Percentiles rank a stretch among this genome's conserved stretches.
phyloP scores from a whole-genome alignment of 371 early-diverging fungal species.

The Circinella minor region DNA sequence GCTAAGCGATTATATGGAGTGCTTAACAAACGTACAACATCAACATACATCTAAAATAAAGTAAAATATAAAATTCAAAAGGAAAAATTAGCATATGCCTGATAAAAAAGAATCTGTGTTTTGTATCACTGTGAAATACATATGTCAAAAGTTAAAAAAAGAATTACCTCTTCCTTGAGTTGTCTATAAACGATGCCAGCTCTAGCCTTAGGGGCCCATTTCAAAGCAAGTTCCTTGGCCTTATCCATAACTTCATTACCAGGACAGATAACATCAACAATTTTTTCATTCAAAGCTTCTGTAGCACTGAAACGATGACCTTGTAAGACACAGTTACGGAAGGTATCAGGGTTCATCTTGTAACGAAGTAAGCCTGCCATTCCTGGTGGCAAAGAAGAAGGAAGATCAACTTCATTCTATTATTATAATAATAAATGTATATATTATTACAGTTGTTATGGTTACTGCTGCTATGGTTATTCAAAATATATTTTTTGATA shows the following conservation, averaged over 20 bases:
- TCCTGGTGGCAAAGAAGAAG: conserved; percentile 71
- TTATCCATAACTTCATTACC: conserved; percentile 52
- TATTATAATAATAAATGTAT: too few species aligned
- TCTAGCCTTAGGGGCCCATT: conserved; percentile 63
- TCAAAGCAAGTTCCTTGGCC: conserved; percentile 62
- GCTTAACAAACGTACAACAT: conserved; percentile 19
- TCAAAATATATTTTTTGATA: background rate
- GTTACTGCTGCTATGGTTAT: background rate
- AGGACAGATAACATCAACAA: conserved; percentile 66
- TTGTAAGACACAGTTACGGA: conserved; percentile 71
- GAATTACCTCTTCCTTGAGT: conserved; percentile 51
- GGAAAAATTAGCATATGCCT: background rate
- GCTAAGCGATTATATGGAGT: conserved; percentile 31
- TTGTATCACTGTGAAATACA: too few species aligned
- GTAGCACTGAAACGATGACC: conserved; percentile 69
- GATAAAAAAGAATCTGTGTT: too few species aligned
- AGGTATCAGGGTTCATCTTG: conserved; percentile 60
- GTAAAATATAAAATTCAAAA: background rate
- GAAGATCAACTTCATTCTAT: conserved; percentile 83
- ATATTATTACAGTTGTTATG: background rate
- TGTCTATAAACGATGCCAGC: conserved; percentile 49
- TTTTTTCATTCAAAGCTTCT: conserved; percentile 62
- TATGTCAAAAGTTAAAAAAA: background rate
- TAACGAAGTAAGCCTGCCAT: conserved; percentile 71
- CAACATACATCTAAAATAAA: conserved; percentile 17